A percentile compares a stretch with the other conserved stretches of the same genome.
Conservation (phyloP, 2,329 filamentous ascomycete genomes). For the Ophiostoma sp. region DNA sequence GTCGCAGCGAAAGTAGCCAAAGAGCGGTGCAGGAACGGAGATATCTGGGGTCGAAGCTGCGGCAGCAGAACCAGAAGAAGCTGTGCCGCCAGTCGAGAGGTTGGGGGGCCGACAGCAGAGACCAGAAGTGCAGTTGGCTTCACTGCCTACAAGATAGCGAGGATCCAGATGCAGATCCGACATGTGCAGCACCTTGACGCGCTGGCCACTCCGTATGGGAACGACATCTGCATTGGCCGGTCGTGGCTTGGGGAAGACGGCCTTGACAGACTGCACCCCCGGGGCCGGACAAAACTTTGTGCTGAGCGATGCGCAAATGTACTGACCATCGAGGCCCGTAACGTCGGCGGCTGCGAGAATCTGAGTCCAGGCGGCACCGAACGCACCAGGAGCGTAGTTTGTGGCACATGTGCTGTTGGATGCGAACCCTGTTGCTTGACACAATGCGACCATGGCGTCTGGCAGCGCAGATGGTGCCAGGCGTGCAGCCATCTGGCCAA, state of each 20-base stretch:
- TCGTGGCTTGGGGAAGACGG: constrained; percentile 56
- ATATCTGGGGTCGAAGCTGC: constrained; percentile 38
- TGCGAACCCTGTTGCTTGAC: constrained; percentile 49
- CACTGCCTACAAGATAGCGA: constrained; percentile 54
- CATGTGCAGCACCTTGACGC: constrained; percentile 58
- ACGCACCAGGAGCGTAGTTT: constrained; percentile 48
- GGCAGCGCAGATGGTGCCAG: constrained; percentile 51
- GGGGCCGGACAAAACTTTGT: constrained; percentile 51
- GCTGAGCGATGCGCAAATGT: constrained; percentile 55
- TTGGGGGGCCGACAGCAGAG: constrained; percentile 57
- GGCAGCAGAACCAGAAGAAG: constrained; percentile 20
- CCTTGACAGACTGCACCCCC: constrained; percentile 46
- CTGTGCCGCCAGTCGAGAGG: constrained; percentile 33
- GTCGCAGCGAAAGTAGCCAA: constrained; percentile 57
- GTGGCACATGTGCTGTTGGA: constrained; percentile 49
- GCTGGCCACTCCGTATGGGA: constrained; percentile 52
- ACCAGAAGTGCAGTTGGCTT: constrained; percentile 56
- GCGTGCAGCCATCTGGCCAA: constrained; percentile 52
- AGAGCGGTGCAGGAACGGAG: constrained; percentile 53
- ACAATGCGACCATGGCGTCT: constrained; percentile 52
- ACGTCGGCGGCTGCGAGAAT: constrained; percentile 55
- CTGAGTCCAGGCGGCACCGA: constrained; percentile 59
- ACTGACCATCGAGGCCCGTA: constrained; percentile 54
- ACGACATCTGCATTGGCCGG: constrained; percentile 43
- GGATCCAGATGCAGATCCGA: constrained; percentile 62